These are phyloP conservation scores for Plectosphaerella plurivora DNA, from an alignment of 2,329 filamentous ascomycete genomes.

Conservation along the genomic window DNA sequence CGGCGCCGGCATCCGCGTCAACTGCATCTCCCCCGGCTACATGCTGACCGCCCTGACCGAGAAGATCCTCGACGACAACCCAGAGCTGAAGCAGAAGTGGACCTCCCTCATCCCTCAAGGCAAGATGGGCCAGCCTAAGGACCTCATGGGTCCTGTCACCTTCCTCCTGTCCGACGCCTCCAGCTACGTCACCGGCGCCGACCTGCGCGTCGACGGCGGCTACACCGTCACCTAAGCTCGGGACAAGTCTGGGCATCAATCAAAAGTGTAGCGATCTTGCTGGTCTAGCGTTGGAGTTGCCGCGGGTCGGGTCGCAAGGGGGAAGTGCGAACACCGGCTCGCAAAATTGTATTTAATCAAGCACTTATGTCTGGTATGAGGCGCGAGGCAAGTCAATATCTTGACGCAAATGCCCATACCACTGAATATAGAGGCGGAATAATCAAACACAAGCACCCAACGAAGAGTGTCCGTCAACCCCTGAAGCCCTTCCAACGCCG, in stretches of 20 bases:
- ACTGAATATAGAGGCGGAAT: too few species aligned
- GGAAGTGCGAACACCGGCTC: too few species aligned
- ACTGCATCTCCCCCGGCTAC: constrained; percentile 93
- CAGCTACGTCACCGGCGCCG: constrained; percentile 66
- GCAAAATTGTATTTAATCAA: too few species aligned
- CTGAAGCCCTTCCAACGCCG: too few species aligned
- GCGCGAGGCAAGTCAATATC: too few species aligned
- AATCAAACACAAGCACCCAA: too few species aligned
- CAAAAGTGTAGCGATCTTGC: too few species aligned
- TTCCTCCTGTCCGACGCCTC: constrained; percentile 80
- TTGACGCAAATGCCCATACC: too few species aligned
- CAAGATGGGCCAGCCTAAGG: constrained; percentile 88
- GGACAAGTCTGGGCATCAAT: background rate
- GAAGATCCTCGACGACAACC: constrained; percentile 92
- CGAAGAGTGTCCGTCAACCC: too few species aligned
- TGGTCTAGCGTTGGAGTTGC: too few species aligned
- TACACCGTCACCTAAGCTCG: constrained; percentile 69
- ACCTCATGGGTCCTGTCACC: constrained; percentile 88
- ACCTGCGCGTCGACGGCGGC: constrained; percentile 81
- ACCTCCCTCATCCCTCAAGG: constrained; percentile 87
- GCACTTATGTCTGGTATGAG: too few species aligned
- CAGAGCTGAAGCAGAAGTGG: constrained; percentile 86
- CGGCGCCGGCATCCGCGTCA: constrained; percentile 79
- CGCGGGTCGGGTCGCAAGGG: too few species aligned
- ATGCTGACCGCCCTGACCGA: constrained; percentile 94